phyloP scores from a whole-genome alignment of 345 rosid genomes.

The Eucalyptus leucophloia region DNA sequence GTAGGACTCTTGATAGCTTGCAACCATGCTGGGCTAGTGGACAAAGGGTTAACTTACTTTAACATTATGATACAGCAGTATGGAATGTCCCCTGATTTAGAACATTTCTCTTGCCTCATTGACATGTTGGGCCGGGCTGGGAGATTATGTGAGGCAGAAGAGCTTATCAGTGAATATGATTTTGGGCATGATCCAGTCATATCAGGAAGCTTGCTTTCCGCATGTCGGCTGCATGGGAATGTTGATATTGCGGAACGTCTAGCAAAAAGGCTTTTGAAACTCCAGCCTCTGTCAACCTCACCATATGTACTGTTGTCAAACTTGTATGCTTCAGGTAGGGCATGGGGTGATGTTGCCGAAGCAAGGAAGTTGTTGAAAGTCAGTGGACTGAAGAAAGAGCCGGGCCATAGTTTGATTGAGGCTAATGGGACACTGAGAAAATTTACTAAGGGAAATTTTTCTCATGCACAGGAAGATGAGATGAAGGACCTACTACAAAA shows the following conservation, averaged over 20 bases:
- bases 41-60: slow-evolving; percentile 31
- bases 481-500: slow-evolving; percentile 15
- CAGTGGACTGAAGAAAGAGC: slow-evolving; percentile 48
- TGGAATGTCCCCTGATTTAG: slow-evolving; percentile 31
- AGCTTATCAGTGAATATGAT: slow-evolving; percentile 11
- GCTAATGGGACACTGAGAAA: slow-evolving; percentile 28
- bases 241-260: slow-evolving; percentile 25
- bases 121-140: slow-evolving; percentile 67
- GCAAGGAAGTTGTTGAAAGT: slow-evolving; percentile 44
- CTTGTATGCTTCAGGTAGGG: slow-evolving; percentile 47
- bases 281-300: slow-evolving; percentile 28
- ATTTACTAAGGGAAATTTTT: slow-evolving; percentile 29
- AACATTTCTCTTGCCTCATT: slow-evolving; percentile 51
- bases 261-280: slow-evolving; percentile 30
- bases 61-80: slow-evolving; percentile 30
- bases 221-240: slow-evolving; percentile 40
- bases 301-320: slow-evolving; percentile 50
- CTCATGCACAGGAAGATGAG: slow-evolving; percentile 31
- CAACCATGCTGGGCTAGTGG: slow-evolving; percentile 50
- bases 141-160: slow-evolving; percentile 37
- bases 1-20: slow-evolving; percentile 47
- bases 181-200: slow-evolving; percentile 36
- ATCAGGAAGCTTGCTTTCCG: slow-evolving; percentile 51
- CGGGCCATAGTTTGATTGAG: slow-evolving; percentile 44
- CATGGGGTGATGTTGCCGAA: slow-evolving; percentile 46